Base-by-base conservation (phyloP, 108 stramenopile genomes). In the Nitzschia sp. region DNA sequence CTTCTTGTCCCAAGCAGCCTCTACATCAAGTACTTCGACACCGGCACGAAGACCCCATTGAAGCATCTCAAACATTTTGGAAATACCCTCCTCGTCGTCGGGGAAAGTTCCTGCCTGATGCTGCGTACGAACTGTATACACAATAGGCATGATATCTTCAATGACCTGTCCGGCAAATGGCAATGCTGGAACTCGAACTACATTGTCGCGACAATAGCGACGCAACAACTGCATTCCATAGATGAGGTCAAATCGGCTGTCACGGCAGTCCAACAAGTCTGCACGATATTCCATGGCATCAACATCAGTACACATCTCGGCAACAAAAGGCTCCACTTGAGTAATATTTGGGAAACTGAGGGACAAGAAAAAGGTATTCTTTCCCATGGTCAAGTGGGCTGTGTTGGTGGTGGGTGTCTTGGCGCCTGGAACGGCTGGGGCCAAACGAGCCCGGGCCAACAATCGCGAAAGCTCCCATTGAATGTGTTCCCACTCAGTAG, bases 41-140 rank as follows among this genome's bases (percentile, higher is more conserved):
- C 96, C 98, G 39, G 81, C 92, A 15, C 96, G 88, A 63, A 97
- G 67, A 11, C 98, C 95, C 72, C 90, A 83, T 19, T 81, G 71
- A 39, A 96, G 70, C 40, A 95, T 58, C 9, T 83, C 69, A 74
- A 89, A 89, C 92, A 97, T 95, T 68, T 84, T 67, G 22, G 78
- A 24, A 55, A 96, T 89, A 11, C 86, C 87, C 2, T 60, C 89
- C 26, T 83, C 80, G 63, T 94, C 95, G 70, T 96, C 95, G 29
- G 90, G 94, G 79, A 86, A 97, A 3, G 94, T 94, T 65, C 98
- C 98, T 20, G 95, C 95, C 79, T 98, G 98, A 57, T 88, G 71
- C 41, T 77, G 74, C 7, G 95, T 95, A 26, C 98, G 84, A 10
- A 98, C 95, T 7, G 98, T 98, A 69, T 92, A 97, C 8, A 97